Evolutionary conservation across 2,329 filamentous ascomycete species (phyloP).

Genomic region (Clarireedia paspali): DNA sequence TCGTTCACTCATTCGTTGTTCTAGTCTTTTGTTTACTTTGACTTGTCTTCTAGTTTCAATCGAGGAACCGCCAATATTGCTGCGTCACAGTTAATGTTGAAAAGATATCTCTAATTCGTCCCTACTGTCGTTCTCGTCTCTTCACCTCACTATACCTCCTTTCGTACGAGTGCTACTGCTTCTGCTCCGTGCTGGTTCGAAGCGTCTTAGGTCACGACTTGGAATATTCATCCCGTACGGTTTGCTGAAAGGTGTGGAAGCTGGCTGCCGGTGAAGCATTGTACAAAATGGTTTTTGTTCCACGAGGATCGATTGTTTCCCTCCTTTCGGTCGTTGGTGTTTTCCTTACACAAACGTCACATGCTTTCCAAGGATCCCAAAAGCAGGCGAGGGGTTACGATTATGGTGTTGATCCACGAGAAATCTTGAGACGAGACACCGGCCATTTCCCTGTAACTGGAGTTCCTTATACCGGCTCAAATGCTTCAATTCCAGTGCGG

Average conservation of each 20-base stretch:
- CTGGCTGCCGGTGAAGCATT: neutral
- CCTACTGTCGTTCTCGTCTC: no score
- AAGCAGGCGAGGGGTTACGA: slow-evolving; percentile 13
- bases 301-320: neutral
- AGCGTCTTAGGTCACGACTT: no score
- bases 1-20: neutral
- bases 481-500: slow-evolving; percentile 18
- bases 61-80: no score
- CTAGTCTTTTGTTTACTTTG: neutral
- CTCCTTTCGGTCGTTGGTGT: neutral
- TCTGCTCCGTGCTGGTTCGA: no score
- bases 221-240: neutral
- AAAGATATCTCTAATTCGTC: no score
- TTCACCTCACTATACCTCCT: no score
- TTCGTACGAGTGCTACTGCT: no score
- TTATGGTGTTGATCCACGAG: slow-evolving; percentile 14
- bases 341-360: neutral
- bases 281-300: neutral
- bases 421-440: slow-evolving; percentile 15
- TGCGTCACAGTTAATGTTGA: no score
- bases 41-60: neutral
- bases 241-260: neutral
- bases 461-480: slow-evolving; percentile 11
- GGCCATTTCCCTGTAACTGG: slow-evolving; percentile 2
- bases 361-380: neutral